A percentile compares a stretch with the other conserved stretches of the same genome.
These are phyloP conservation scores for Mortierella sp. DNA, from an alignment of 371 early-diverging fungal genomes.

Conservation along the genomic window DNA sequence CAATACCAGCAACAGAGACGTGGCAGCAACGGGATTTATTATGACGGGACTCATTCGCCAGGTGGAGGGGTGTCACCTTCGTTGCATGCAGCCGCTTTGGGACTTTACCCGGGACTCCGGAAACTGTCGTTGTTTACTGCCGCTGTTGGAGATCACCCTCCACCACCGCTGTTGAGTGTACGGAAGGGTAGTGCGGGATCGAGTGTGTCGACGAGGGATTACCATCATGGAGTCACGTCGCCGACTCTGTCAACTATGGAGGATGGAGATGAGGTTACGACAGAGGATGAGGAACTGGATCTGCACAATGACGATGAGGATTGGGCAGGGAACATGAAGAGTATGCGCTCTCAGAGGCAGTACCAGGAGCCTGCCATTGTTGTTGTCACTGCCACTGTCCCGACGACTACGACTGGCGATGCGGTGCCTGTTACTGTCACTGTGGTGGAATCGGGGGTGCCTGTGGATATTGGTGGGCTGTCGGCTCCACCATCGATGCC, in stretches of 20 bases:
- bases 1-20: background rate
- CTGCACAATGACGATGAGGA: conserved; percentile 40
- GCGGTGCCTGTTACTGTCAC: background rate
- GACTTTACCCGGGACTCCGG: conserved; percentile 41
- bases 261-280: conserved; percentile 27
- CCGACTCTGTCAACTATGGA: conserved; percentile 2
- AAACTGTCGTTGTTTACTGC: conserved; percentile 55
- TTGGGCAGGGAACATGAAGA: conserved; percentile 51
- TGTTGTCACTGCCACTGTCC: background rate
- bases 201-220: conserved; percentile 1
- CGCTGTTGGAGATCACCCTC: conserved; percentile 28
- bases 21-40: background rate
- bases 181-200: conserved; percentile 46
- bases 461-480: background rate
- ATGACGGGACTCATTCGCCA: conserved; percentile 16
- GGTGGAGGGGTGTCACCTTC: conserved; percentile 18
- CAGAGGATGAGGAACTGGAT: conserved; percentile 15
- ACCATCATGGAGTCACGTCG: conserved; percentile 5
- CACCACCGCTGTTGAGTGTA: conserved; percentile 33
- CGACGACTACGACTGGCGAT: too few relatives aligned
- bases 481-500: background rate
- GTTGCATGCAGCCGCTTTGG: conserved; percentile 36
- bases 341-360: background rate
- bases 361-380: background rate
- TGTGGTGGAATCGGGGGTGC: background rate